These are phyloP conservation scores for Ceratocystis cacaofunesta DNA, from an alignment of 2,329 filamentous ascomycete species.

Conservation along the genomic window DNA sequence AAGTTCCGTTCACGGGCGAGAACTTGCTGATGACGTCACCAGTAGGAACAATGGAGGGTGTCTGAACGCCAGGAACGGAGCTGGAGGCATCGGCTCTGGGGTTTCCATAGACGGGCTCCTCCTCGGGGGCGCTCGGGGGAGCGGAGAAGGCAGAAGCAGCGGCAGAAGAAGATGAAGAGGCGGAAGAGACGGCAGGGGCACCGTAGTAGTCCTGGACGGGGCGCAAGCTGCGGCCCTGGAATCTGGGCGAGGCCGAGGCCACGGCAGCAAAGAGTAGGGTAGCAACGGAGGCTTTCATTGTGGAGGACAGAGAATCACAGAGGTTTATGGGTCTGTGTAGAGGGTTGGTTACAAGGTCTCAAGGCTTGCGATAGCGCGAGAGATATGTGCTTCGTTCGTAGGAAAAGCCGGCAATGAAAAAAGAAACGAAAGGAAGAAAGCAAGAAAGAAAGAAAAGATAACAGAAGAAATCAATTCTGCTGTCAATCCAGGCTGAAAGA, in stretches of 20 bases:
- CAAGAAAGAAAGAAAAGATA: constrained; percentile 8
- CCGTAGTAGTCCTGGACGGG: neutral
- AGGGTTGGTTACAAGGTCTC: neutral
- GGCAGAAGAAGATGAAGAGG: neutral
- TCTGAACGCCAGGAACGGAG: neutral
- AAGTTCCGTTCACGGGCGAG: neutral
- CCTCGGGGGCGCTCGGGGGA: neutral
- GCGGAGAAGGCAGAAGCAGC: neutral
- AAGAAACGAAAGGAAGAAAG: constrained; percentile 16
- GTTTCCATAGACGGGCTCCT: neutral
- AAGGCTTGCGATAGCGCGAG: constrained; percentile 12
- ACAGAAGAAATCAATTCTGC: constrained; percentile 14
- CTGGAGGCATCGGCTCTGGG: neutral
- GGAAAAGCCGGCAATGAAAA: neutral
- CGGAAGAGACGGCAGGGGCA: neutral
- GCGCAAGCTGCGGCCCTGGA: constrained; percentile 13
- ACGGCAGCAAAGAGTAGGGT: constrained; percentile 14
- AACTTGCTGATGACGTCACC: neutral
- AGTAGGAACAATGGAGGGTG: neutral
- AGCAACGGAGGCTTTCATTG: constrained; percentile 16
- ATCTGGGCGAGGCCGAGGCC: constrained; percentile 13
- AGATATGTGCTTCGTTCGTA: constrained; percentile 9
- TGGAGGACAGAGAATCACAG: constrained; percentile 6
- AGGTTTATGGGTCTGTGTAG: neutral
- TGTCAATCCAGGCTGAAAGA: neutral